phyloP scores from a whole-genome alignment of 257 asterid genomes.

The Solanum medicagineum region DNA sequence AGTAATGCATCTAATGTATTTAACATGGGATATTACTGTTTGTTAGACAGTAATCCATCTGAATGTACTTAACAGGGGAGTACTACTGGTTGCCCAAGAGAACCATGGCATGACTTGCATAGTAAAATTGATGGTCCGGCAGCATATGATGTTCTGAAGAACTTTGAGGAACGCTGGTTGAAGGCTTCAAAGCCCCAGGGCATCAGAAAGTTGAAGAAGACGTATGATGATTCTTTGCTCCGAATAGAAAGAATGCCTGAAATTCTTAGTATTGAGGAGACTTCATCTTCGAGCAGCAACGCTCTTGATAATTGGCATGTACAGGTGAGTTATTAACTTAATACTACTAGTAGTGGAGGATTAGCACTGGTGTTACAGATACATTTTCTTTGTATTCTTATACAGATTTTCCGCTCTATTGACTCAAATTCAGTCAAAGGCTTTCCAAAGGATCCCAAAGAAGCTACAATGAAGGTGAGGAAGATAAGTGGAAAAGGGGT shows the following conservation, averaged over 20 bases:
- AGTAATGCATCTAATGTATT: not conserved
- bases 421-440: constrained; percentile 97
- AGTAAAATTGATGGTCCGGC: constrained; percentile 95
- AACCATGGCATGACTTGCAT: constrained; percentile 99
- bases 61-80: constrained; percentile 40
- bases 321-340: constrained; percentile 36
- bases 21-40: constrained; percentile 40
- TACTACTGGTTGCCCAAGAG: constrained; percentile 78
- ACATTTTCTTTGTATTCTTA: not conserved
- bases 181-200: constrained; percentile 88
- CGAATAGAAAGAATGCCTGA: constrained; percentile 89
- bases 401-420: constrained; percentile 87
- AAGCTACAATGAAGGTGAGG: constrained; percentile 56
- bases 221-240: constrained; percentile 90
- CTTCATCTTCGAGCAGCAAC: constrained; percentile 42
- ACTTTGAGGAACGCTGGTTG: constrained; percentile 91
- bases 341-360: not conserved
- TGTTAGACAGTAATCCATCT: not conserved
- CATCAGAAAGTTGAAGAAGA: constrained; percentile 55
- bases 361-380: not conserved
- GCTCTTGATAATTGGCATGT: constrained; percentile 92
- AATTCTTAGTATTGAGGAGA: constrained; percentile 56
- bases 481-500: not conserved
- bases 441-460: constrained; percentile 92
- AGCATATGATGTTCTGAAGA: constrained; percentile 80